Base-by-base conservation (phyloP, 164 flowering plant genomes). In the Piper betle region DNA sequence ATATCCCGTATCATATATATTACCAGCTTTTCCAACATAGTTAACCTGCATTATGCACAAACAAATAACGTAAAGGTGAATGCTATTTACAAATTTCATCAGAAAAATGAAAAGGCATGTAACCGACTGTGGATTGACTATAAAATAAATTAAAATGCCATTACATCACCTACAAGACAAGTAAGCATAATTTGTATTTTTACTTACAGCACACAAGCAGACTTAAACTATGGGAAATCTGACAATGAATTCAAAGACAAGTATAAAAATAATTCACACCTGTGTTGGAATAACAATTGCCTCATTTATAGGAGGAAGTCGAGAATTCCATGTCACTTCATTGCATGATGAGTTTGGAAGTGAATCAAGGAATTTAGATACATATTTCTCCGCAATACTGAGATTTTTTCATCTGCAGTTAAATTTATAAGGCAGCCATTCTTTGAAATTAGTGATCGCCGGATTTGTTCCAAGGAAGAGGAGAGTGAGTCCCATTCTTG, bases 1-100 rank as follows among this genome's bases (percentile, higher is more conserved):
- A 71, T 93, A 93, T 42, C 99, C 99, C 5, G 86, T 77, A 50
- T 84, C 86, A 52, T 82, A 90, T 7, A 93, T 64, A 66, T 93
- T 86, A 61, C 84, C 92, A 62, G 99, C 99, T 77, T 91, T 94
- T 53, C 99, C 99, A 61, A 91, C 97, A 72, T 94, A 94, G 72
- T 94, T 94, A 41, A 94, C 99, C 99, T 90, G 78, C 33, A 25
- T 66, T 38, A 62, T 42, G 53, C 20, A 55, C 17, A 6, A 61
- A 20, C 25, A 17, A 37, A 13, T 52, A 54, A 5, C 17, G 55
- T 46, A 15, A 46, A 46, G 9, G 46, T 1, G 3, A 10, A 42
- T 6, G 46, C 46, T 42, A 25, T 25, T 42, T 42, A 10, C 46
- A 42, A 42, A 10, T 6, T 10, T 46, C 3, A 46, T 10, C 12